A percentile compares a stretch with the other conserved stretches of the same genome.
Evolutionary conservation across 495 filamentous ascomycete genomes (phyloP).

Genomic region (Penicillium parvum): DNA sequence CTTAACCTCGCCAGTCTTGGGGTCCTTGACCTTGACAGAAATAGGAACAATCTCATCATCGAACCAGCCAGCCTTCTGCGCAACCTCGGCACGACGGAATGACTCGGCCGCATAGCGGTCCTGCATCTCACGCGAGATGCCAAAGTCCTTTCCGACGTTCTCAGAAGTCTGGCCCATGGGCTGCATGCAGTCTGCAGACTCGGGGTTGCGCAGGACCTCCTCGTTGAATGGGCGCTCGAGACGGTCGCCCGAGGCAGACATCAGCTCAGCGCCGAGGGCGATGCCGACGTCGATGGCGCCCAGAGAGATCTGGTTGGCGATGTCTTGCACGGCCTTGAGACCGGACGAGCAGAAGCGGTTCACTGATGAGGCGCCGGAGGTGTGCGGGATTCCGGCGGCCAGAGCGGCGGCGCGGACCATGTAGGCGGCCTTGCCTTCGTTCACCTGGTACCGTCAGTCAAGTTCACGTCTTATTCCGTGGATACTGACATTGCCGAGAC

Average conservation of each 20-base stretch:
- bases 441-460: conserved; percentile 52
- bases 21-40: conserved; percentile 72
- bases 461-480: background rate
- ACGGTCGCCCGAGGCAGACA: conserved; percentile 68
- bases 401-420: conserved; percentile 83
- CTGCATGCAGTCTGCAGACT: conserved; percentile 81
- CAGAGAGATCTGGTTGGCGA: conserved; percentile 78
- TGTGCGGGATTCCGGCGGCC: conserved; percentile 91
- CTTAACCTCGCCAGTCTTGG: conserved; percentile 71
- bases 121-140: conserved; percentile 71
- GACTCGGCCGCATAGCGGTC: conserved; percentile 84
- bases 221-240: conserved; percentile 71
- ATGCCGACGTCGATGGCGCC: conserved; percentile 85
- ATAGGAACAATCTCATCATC: conserved; percentile 95
- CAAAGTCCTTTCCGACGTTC: conserved; percentile 91
- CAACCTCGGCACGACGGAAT: conserved; percentile 77
- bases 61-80: conserved; percentile 90
- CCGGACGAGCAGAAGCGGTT: conserved; percentile 98
- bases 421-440: conserved; percentile 82
- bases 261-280: conserved; percentile 82
- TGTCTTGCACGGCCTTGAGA: conserved; percentile 89
- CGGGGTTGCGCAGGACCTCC: conserved; percentile 68
- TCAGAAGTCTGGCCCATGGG: conserved; percentile 98
- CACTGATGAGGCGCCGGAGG: conserved; percentile 68
- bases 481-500: conserved; percentile 75